Evolutionary conservation across 2,329 filamentous ascomycete species (phyloP).

Genomic region (Xylaria sp.): DNA sequence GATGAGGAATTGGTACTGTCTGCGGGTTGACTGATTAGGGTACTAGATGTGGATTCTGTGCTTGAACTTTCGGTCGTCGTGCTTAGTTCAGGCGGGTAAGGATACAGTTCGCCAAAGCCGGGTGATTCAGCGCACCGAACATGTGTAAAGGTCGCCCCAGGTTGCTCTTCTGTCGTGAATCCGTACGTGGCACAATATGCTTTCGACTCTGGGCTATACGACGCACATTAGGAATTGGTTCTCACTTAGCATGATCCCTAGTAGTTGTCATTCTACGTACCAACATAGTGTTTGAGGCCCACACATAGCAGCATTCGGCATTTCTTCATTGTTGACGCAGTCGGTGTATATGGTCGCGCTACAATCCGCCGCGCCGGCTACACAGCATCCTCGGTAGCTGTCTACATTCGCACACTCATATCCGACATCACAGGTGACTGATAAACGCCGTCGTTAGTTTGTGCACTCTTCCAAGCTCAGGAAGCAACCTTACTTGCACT

Average conservation of each 20-base stretch:
- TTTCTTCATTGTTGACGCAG: constrained; percentile 42
- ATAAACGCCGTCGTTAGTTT: constrained; percentile 24
- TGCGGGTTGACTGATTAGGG: neutral
- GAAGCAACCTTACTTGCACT: constrained; percentile 41
- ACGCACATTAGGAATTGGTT: constrained; percentile 8
- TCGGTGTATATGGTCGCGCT: constrained; percentile 44
- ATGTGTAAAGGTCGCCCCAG: constrained; percentile 42
- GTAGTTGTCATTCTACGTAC: constrained; percentile 37
- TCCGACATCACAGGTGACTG: constrained; percentile 47
- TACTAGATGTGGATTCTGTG: neutral
- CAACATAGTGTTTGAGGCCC: constrained; percentile 47
- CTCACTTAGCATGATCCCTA: neutral
- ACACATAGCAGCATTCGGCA: constrained; percentile 37
- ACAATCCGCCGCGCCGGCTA: constrained; percentile 40
- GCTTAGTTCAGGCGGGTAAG: constrained; percentile 43
- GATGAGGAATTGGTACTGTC: constrained; percentile 6
- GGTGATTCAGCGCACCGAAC: constrained; percentile 42
- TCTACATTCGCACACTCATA: constrained; percentile 46
- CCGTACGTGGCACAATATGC: constrained; percentile 45
- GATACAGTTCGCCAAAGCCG: constrained; percentile 44
- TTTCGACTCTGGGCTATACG: constrained; percentile 36
- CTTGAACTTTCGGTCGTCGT: constrained; percentile 23
- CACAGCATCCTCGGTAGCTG: constrained; percentile 46
- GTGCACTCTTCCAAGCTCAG: neutral
- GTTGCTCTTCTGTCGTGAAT: constrained; percentile 38